Percentiles rank a stretch among this genome's conserved stretches.
phyloP scores from a whole-genome alignment of 1,284 basidiomycete genomes.

The Vanrija sp. region DNA sequence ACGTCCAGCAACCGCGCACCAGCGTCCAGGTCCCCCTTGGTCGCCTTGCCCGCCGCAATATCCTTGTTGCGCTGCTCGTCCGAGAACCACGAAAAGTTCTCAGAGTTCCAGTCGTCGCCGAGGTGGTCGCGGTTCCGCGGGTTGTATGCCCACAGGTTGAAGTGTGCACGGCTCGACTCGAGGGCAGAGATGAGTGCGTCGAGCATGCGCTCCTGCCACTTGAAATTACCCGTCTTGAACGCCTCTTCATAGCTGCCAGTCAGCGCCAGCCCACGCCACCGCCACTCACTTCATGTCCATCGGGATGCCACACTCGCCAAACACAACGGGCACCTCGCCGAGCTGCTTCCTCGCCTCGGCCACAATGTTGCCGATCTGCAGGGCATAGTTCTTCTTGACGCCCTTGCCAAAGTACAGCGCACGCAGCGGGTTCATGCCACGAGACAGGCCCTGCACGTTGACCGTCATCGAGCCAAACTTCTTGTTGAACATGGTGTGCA shows the following conservation, averaged over 20 bases:
- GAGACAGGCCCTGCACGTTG: conserved; percentile 82
- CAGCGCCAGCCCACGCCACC: not conserved
- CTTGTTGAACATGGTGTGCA: conserved; percentile 78
- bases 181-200: conserved; percentile 76
- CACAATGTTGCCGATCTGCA: conserved; percentile 77
- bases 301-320: conserved; percentile 87
- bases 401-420: conserved; percentile 82
- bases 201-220: conserved; percentile 80
- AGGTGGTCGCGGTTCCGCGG: conserved; percentile 70
- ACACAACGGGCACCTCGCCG: conserved; percentile 72
- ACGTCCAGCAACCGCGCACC: conserved; percentile 73
- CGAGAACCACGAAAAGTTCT: conserved; percentile 93
- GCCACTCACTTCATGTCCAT: conserved; percentile 84
- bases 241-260: conserved; percentile 61
- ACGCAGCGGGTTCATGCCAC: conserved; percentile 74
- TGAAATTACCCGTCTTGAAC: conserved; percentile 69
- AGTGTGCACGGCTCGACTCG: conserved; percentile 67
- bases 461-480: conserved; percentile 74
- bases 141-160: conserved; percentile 94
- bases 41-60: conserved; percentile 50
- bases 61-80: conserved; percentile 36
- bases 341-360: conserved; percentile 62
- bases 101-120: conserved; percentile 93
- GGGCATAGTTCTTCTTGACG: conserved; percentile 70
- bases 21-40: conserved; percentile 57